Percentiles rank a stretch among this genome's conserved stretches.
These are phyloP conservation scores for Mycena indigotica DNA, from an alignment of 768 basidiomycete genomes.

Conservation along the genomic window DNA sequence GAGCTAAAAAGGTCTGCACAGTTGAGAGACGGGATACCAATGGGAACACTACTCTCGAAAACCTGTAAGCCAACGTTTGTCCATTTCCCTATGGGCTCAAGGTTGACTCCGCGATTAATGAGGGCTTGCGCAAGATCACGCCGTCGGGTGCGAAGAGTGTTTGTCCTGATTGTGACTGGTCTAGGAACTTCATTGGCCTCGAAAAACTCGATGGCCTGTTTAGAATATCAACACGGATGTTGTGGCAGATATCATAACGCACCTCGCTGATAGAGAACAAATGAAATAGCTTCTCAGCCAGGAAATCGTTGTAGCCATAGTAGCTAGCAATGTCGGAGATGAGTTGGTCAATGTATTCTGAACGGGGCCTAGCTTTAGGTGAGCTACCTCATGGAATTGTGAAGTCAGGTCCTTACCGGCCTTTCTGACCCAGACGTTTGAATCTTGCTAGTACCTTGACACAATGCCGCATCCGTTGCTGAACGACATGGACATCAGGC, in stretches of 20 bases:
- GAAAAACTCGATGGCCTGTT: constrained; percentile 94
- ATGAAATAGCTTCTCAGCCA: constrained; percentile 91
- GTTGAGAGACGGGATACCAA: too few relatives aligned
- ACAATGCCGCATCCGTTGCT: constrained; percentile 78
- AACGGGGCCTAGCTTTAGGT: constrained; percentile 63
- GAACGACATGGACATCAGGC: constrained; percentile 74
- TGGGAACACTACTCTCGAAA: constrained; percentile 93
- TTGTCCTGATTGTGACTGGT: constrained; percentile 97
- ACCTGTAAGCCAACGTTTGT: constrained; percentile 98
- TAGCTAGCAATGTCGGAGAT: constrained; percentile 90
- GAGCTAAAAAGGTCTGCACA: constrained; percentile 1
- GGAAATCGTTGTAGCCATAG: constrained; percentile 96
- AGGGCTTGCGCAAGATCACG: constrained; percentile 93
- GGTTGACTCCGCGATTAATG: constrained; percentile 93
- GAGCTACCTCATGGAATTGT: constrained; percentile 2
- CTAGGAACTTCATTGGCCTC: constrained; percentile 95
- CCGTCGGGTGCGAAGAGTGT: constrained; percentile 90
- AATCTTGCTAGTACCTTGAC: constrained; percentile 74
- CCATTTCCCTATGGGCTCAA: constrained; percentile 99
- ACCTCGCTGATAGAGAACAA: constrained; percentile 94
- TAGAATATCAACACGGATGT: constrained; percentile 12
- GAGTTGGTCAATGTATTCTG: constrained; percentile 89
- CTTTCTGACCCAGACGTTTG: constrained; percentile 63
- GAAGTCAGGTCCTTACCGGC: constrained; percentile 52
- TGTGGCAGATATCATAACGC: constrained; percentile 23